Evolutionary conservation across 2,329 filamentous ascomycete genomes (phyloP).

Genomic region (Zasmidium angulare): DNA sequence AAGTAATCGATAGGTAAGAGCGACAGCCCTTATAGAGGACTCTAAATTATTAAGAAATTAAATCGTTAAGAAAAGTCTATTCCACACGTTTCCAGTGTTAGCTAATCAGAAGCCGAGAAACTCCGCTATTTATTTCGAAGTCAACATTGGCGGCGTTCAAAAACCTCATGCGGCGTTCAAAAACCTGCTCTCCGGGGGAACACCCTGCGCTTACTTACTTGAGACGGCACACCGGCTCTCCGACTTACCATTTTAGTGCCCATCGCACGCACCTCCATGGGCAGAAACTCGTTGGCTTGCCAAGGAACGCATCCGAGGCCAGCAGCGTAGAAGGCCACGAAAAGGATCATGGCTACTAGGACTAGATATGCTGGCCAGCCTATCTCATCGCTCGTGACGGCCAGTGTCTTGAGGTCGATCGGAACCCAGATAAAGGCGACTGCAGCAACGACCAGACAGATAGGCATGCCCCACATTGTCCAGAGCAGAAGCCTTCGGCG

Average conservation of each 20-base stretch:
- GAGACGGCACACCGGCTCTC: too few relatives aligned
- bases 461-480: slow-evolving; percentile 62
- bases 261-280: slow-evolving; percentile 39
- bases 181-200: too few relatives aligned
- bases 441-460: slow-evolving; percentile 70
- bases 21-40: too few relatives aligned
- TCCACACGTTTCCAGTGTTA: too few relatives aligned
- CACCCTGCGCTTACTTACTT: too few relatives aligned
- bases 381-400: slow-evolving; percentile 32
- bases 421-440: slow-evolving; percentile 68
- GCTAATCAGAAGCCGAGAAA: too few relatives aligned
- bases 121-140: too few relatives aligned
- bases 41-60: too few relatives aligned
- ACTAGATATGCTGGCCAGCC: slow-evolving; percentile 38
- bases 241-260: slow-evolving; percentile 42
- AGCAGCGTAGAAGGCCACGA: slow-evolving; percentile 36
- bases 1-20: too few relatives aligned
- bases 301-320: slow-evolving; percentile 37
- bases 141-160: too few relatives aligned
- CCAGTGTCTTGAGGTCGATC: slow-evolving; percentile 41
- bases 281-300: slow-evolving; percentile 40
- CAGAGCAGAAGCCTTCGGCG: slow-evolving; percentile 65
- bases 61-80: too few relatives aligned
- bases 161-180: too few relatives aligned
- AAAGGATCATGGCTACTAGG: slow-evolving; percentile 39